Conservation (phyloP, 352 stramenopile species). For the Phytophthora palmivora region DNA sequence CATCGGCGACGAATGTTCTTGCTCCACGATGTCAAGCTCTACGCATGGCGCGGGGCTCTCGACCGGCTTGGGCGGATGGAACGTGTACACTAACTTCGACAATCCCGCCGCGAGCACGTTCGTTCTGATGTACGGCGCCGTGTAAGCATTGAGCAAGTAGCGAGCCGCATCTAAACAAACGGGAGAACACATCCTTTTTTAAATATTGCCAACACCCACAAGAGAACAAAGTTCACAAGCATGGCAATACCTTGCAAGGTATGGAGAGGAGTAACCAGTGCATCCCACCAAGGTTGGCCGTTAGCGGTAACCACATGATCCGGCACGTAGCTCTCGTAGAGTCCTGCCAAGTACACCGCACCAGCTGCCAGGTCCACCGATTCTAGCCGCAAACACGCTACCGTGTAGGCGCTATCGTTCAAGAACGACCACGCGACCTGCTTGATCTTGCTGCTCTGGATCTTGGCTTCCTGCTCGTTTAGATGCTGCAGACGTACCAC, state of each 20-base stretch:
- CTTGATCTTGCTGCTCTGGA: slow-evolving; percentile 81
- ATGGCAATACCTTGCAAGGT: slow-evolving; percentile 85
- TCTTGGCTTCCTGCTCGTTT: slow-evolving; percentile 56
- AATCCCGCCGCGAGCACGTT: slow-evolving; percentile 73
- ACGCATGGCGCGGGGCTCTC: slow-evolving; percentile 60
- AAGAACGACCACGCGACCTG: slow-evolving; percentile 90
- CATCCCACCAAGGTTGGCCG: slow-evolving; percentile 77
- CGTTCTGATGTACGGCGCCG: slow-evolving; percentile 79
- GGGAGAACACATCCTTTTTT: slow-evolving; percentile 67
- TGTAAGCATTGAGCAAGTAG: slow-evolving; percentile 81
- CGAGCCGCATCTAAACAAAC: slow-evolving; percentile 80
- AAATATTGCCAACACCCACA: slow-evolving; percentile 59
- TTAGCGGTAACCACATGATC: slow-evolving; percentile 58
- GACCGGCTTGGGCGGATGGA: slow-evolving; percentile 63
- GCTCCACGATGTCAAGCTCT: slow-evolving; percentile 54
- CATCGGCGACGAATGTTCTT: slow-evolving; percentile 39
- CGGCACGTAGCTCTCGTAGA: slow-evolving; percentile 86
- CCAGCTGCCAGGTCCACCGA: slow-evolving; percentile 75
- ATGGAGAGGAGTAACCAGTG: slow-evolving; percentile 67
- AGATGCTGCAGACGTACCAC: slow-evolving; percentile 73
- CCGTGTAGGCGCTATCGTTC: slow-evolving; percentile 89
- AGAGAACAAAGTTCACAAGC: slow-evolving; percentile 45
- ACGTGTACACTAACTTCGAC: slow-evolving; percentile 80
- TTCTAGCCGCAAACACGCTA: slow-evolving; percentile 81
- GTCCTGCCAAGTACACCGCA: slow-evolving; percentile 83